phyloP scores from a whole-genome alignment of 345 rosid genomes.

The Noccaea caerulescens region DNA sequence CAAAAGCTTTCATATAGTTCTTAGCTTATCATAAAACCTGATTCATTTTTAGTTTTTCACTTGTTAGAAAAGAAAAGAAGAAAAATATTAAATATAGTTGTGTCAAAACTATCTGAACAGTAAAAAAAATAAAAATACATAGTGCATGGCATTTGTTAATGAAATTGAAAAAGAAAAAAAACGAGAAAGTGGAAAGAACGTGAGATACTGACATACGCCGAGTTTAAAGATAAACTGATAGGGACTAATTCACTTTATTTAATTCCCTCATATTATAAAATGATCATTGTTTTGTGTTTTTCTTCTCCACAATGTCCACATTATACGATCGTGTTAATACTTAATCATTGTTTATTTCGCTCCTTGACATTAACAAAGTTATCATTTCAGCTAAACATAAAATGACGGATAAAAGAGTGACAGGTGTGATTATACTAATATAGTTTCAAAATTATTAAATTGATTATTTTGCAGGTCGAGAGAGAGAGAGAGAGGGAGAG shows the following conservation, averaged over 20 bases:
- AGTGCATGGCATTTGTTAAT: background rate
- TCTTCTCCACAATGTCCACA: background rate
- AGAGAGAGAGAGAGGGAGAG: slow-evolving; percentile 17
- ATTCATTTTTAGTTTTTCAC: too few relatives aligned
- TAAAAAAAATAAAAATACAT: too few relatives aligned
- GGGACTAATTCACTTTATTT: slow-evolving; percentile 2
- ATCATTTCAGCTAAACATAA: slow-evolving; percentile 12
- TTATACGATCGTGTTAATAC: slow-evolving; percentile 4
- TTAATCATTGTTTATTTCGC: slow-evolving; percentile 4
- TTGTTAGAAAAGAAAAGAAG: too few relatives aligned
- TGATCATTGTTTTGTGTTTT: background rate
- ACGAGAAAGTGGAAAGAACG: slow-evolving; percentile 29
- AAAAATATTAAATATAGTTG: too few relatives aligned
- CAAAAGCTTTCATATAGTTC: too few relatives aligned
- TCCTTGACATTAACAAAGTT: slow-evolving; percentile 9
- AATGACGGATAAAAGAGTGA: background rate
- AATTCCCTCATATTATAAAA: background rate
- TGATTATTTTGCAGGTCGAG: slow-evolving; percentile 22
- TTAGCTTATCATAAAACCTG: too few relatives aligned
- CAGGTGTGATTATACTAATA: background rate
- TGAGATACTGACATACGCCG: slow-evolving; percentile 21
- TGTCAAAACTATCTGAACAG: too few relatives aligned
- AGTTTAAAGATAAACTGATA: slow-evolving; percentile 20
- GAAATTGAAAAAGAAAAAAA: background rate
- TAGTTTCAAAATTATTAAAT: slow-evolving; percentile 2